Evolutionary conservation across 2,329 filamentous ascomycete genomes (phyloP).

Genomic region (Onygena corvina): DNA sequence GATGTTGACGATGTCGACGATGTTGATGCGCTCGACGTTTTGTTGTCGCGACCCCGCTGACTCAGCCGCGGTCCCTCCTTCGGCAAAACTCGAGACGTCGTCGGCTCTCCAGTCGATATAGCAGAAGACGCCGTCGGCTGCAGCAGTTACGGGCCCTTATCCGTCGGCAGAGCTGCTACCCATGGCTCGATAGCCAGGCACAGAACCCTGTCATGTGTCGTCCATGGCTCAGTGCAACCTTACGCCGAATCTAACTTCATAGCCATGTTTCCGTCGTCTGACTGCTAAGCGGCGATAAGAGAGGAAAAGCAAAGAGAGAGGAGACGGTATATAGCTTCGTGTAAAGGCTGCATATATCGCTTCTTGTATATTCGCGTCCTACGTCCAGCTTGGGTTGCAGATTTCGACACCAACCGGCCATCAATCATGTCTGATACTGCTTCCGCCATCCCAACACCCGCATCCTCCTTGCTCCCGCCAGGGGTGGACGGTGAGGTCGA

Average conservation of each 20-base stretch:
- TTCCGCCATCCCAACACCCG: constrained; percentile 2
- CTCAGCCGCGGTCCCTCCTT: background rate
- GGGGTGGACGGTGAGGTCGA: background rate
- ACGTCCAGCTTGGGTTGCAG: background rate
- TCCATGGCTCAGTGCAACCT: constrained; percentile 2
- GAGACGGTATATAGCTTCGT: background rate
- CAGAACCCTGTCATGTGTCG: constrained; percentile 1
- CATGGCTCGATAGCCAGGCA: background rate
- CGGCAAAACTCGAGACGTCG: too few relatives aligned
- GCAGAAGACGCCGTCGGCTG: too few relatives aligned
- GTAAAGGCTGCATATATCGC: background rate
- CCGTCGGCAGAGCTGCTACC: too few relatives aligned
- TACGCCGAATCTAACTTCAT: background rate
- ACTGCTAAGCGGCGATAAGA: background rate
- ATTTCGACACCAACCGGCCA: background rate
- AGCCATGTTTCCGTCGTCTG: background rate
- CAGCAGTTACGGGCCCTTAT: too few relatives aligned
- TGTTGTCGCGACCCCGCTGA: background rate
- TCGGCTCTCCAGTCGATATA: too few relatives aligned
- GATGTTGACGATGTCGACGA: background rate
- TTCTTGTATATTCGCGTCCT: background rate
- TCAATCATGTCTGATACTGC: constrained; percentile 1
- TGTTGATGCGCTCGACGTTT: background rate
- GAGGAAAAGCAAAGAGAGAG: constrained; percentile 1
- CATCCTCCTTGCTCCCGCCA: background rate